A percentile compares a stretch with the other conserved stretches of the same genome.
Conservation (phyloP, 176 grass and related monocot species). For the Guadua angustifolia region DNA sequence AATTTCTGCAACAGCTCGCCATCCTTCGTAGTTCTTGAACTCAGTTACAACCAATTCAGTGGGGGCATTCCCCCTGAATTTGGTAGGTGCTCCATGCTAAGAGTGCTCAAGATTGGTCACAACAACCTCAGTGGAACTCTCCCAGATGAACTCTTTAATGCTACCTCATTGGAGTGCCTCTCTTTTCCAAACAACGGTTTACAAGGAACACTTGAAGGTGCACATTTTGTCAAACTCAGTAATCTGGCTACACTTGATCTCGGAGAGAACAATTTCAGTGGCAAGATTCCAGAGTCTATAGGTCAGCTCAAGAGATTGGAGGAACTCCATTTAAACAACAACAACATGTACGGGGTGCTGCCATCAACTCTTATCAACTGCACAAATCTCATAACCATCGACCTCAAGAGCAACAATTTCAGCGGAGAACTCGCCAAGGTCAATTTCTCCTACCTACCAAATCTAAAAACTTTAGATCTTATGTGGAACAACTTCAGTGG, state of each 20-base stretch:
- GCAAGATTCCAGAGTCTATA: slow-evolving; percentile 23
- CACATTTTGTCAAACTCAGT: not conserved
- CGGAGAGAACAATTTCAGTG: slow-evolving; percentile 16
- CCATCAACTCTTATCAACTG: slow-evolving; percentile 36
- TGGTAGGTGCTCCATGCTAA: slow-evolving; percentile 35
- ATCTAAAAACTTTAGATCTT: slow-evolving; percentile 44
- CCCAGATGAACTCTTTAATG: slow-evolving; percentile 46
- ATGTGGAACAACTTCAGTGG: not conserved
- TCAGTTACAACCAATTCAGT: slow-evolving; percentile 39
- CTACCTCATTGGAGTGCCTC: not conserved
- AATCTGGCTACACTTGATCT: slow-evolving; percentile 39
- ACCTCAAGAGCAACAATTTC: slow-evolving; percentile 19
- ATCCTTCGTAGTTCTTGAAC: slow-evolving; percentile 10
- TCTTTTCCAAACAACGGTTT: slow-evolving; percentile 37
- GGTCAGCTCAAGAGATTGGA: slow-evolving; percentile 37
- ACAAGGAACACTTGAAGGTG: not conserved
- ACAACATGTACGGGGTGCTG: slow-evolving; percentile 35
- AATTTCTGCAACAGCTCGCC: slow-evolving; percentile 31
- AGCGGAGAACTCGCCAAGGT: slow-evolving; percentile 2
- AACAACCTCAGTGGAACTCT: slow-evolving; percentile 39
- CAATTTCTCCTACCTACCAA: slow-evolving; percentile 40
- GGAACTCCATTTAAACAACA: slow-evolving; percentile 26
- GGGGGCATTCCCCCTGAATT: not conserved
- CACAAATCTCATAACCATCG: slow-evolving; percentile 18
- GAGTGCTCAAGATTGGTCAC: slow-evolving; percentile 33